Evolutionary conservation across 2,329 filamentous ascomycete genomes (phyloP).

Genomic region (Clonostachys chloroleuca): DNA sequence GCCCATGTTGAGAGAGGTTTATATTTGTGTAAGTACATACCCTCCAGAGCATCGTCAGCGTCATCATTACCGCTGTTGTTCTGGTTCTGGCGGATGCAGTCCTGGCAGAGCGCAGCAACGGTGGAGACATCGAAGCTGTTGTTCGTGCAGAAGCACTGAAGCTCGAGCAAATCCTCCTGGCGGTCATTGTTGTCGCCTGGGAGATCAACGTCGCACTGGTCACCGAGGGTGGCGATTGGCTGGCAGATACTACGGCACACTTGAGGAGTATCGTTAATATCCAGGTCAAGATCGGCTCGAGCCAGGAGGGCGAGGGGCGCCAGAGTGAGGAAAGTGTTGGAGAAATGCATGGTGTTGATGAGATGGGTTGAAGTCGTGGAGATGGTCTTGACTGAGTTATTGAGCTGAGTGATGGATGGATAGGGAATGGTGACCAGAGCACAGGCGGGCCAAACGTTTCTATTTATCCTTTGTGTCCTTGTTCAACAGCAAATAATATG

Average conservation of each 20-base stretch:
- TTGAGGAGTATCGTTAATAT: constrained; percentile 24
- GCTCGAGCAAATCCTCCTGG: constrained; percentile 26
- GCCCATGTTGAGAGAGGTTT: background rate
- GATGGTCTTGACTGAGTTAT: no score
- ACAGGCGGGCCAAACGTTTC: no score
- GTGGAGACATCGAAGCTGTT: constrained; percentile 28
- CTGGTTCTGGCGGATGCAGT: constrained; percentile 27
- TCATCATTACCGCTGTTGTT: constrained; percentile 12
- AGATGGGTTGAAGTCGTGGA: constrained; percentile 8
- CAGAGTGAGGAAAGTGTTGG: constrained; percentile 12
- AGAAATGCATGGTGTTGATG: constrained; percentile 14
- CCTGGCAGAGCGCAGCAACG: constrained; percentile 27
- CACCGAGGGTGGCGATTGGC: constrained; percentile 25
- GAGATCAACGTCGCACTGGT: constrained; percentile 23
- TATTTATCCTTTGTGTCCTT: no score
- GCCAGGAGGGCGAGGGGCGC: constrained; percentile 18
- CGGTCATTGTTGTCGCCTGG: constrained; percentile 16
- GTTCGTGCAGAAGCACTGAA: constrained; percentile 35
- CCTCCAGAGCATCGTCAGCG: background rate
- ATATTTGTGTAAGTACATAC: background rate
- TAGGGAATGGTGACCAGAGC: background rate
- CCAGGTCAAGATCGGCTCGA: constrained; percentile 23
- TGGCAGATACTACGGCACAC: constrained; percentile 26
- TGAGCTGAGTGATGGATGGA: background rate
- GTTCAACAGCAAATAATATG: no score